A percentile compares a stretch with the other conserved stretches of the same genome.
These are phyloP conservation scores for Lepidium africanum DNA, from an alignment of 345 rosid genomes.

Conservation along the genomic window DNA sequence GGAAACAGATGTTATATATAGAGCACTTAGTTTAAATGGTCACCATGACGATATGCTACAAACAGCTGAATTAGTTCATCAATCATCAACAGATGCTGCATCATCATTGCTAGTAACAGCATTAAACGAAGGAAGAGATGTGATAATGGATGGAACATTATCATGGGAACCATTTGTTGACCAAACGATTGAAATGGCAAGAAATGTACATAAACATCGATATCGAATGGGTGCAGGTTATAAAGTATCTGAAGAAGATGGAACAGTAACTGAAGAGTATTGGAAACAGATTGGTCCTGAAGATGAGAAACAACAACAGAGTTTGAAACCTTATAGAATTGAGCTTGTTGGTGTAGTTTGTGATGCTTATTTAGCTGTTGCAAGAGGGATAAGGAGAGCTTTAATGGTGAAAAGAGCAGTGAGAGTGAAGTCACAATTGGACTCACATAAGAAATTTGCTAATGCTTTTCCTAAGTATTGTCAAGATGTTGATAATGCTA, in stretches of 20 bases:
- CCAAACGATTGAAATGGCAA: conserved; percentile 77
- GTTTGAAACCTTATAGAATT: conserved; percentile 67
- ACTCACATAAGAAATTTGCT: conserved; percentile 85
- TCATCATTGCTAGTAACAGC: conserved; percentile 86
- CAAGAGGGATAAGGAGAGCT: conserved; percentile 85
- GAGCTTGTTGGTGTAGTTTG: conserved; percentile 86
- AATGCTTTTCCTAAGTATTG: conserved; percentile 66
- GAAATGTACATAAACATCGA: conserved; percentile 60
- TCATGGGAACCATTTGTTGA: conserved; percentile 92
- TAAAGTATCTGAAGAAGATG: conserved; percentile 49
- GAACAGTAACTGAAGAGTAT: conserved; percentile 57
- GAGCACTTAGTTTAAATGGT: conserved; percentile 67
- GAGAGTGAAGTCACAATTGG: conserved; percentile 71
- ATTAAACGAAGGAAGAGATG: conserved; percentile 91
- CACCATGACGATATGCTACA: conserved; percentile 78
- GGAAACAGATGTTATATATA: conserved; percentile 82
- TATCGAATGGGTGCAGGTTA: conserved; percentile 86
- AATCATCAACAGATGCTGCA: conserved; percentile 84
- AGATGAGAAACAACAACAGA: conserved; percentile 28
- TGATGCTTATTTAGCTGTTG: conserved; percentile 84
- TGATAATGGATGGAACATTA: conserved; percentile 88
- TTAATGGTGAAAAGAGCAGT: conserved; percentile 71
- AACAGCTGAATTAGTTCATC: conserved; percentile 89
- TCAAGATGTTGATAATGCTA: conserved; percentile 68
- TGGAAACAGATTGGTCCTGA: conserved; percentile 47